Percentiles rank a stretch among this genome's conserved stretches.
Evolutionary conservation across 106 monocot genomes (phyloP).

Genomic region (Chionographis japonica): DNA sequence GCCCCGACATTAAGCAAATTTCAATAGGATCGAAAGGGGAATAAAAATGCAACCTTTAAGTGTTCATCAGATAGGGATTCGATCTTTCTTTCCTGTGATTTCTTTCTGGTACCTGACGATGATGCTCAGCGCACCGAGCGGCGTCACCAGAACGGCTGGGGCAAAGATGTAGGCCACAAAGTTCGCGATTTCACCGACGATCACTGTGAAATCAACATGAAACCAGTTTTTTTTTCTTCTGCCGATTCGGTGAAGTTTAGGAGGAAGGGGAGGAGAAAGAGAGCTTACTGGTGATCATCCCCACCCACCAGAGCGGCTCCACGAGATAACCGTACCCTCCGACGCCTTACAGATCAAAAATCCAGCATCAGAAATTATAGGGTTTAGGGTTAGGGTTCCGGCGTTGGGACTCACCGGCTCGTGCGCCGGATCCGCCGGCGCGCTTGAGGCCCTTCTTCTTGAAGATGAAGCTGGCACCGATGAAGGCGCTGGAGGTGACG

Average conservation of each 20-base stretch:
- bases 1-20: not conserved
- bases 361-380: not conserved
- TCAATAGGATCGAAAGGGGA: not conserved
- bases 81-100: no score
- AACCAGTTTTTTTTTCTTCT: not conserved
- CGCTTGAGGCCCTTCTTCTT: constrained; percentile 96
- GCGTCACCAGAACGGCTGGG: constrained; percentile 86
- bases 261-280: not conserved
- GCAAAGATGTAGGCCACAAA: constrained; percentile 92
- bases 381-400: not conserved
- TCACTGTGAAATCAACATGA: constrained; percentile 41
- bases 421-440: constrained; percentile 55
- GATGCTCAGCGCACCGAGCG: constrained; percentile 90
- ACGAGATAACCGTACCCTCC: constrained; percentile 86
- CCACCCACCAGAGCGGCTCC: constrained; percentile 95
- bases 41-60: not conserved
- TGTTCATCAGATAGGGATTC: no score
- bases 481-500: constrained; percentile 80
- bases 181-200: constrained; percentile 84
- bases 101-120: constrained; percentile 63
- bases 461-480: constrained; percentile 90
- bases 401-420: constrained; percentile 47
- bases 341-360: constrained; percentile 28
- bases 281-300: constrained; percentile 80
- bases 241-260: constrained; percentile 1